Evolutionary conservation across 75 land plant species (phyloP), one percentile per base, ranked within the genome.

Genomic region (Pinus taeda): DNA sequence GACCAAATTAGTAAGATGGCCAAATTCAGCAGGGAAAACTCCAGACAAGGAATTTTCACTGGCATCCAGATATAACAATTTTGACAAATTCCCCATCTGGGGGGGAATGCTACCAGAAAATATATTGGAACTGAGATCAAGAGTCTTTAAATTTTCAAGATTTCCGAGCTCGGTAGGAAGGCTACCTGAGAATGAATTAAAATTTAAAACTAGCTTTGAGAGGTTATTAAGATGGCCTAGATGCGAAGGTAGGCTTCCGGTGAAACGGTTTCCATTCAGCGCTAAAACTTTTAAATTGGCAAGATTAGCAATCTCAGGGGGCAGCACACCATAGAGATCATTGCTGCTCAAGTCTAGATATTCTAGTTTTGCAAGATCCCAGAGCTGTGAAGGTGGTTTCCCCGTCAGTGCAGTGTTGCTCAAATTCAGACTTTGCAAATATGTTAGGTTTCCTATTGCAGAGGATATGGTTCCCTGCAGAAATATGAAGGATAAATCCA

Each of bases 21-120:
- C 89, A 12, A 90, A 74, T 37, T 79, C 85, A 29, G 81, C 62
- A 21, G 88, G 88, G 21, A 93, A 74, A 3, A 55, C 36, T 37
- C 95, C 95, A 8, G 88, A 79, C 59, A 93, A 76, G 20, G 24
- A 73, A 57, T 91, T 93, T 18, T 73, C 76, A 58, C 84, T 86
- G 53, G 78, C 75, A 71, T 80, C 92, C 62, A 89, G 79, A 14
- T 37, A 71, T 62, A 67, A 59, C 63, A 88, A 64, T 57, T 57
- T 76, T 60, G 76, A 77, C 77, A 88, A 69, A 71, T 76, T 79
- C 13, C 81, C 76, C 18, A 93, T 33, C 11, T 42, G 66, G 18
- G 61, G 4, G 1, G 94, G 94, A 45, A 92, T 42, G 22, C 14
- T 58, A 4, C 93, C 93, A 57, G 85, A 81, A 4, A 92, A 65